Evolutionary conservation across 164 flowering plant genomes (phyloP), one percentile per base, ranked within the genome.

Genomic region (Cinnamomum chago): DNA sequence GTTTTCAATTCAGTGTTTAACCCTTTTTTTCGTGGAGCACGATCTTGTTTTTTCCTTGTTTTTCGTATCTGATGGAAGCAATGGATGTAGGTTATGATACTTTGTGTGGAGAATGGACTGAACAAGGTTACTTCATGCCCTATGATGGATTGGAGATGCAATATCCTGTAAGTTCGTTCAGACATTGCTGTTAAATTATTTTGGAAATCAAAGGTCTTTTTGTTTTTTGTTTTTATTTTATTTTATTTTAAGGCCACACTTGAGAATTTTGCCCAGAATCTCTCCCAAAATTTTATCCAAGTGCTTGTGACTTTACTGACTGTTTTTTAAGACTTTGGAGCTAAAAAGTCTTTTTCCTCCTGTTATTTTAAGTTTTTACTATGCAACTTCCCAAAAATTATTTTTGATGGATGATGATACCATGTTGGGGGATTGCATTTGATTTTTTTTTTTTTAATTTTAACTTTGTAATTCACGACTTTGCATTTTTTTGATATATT

Each of bases 81-180:
- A 14, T 74, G 28, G 69, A 13, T 20, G 52, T 85, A 88, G 90
- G 91, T 65, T 83, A 77, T 77, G 86, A 82, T 64, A 83, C 81
- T 71, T 76, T 79, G 22, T 51, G 23, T 64, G 85, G 84, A 70
- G 84, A 80, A 70, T 70, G 73, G 71, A 82, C 83, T n/a, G 87
- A 85, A 70, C 86, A 84, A 70, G 85, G 82, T 30, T 86, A 81
- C 76, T 75, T 72, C 33, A 58, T 76, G 58, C 80, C 78, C 5
- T 72, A 73, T 71, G 86, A 83, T 70, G 85, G 87, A 23, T 28
- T 82, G 72, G 86, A 83, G 65, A 50, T 77, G 76, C 89, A 84
- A 47, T 86, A 85, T 71, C 85, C 89, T 71, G 91, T 88, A 81
- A 82, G 85, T 67, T 35, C 14, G 3, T 7, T 5, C 28, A 5